Evolutionary conservation across 345 rosid genomes (phyloP), one percentile per base, ranked within the genome.

Genomic region (Linum tenue): DNA sequence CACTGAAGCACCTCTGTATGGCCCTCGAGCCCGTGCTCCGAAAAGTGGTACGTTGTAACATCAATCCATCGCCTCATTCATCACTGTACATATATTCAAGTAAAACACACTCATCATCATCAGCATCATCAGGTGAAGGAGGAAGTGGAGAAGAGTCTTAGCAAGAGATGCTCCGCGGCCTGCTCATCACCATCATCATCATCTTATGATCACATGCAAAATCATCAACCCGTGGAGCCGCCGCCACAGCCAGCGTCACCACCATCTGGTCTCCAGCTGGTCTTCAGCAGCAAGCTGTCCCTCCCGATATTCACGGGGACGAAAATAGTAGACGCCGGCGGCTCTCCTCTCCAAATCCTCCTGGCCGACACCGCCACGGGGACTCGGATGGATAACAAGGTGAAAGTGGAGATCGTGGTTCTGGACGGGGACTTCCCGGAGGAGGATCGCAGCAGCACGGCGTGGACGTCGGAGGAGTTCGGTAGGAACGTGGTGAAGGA

Each of bases 11-110:
- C 56, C 67, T 90, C 11, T 70, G 78, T 37, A 17, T 78, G n/a
- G 84, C 88, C 67, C 70, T 92, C 59, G 98, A 88, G 77, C 98
- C 98, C 4, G 15, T 86, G 78, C 75, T 92, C 37, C 74, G 98
- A 71, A 84, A 70, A 75, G 96, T 90, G 87, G 98, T 92, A 85
- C 60, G 82, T 60, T 14, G 3, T 16, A 43, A 63, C 51, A 15
- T 40, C 2, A 38, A 35, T n/a, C 3, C 41, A 38, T 22, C 31
- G 31, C 31, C 31, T 22, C 31, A 22, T 22, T 22, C 31, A 22
- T 22, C 31, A 22, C 31, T 22, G 31, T 22, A 22, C 31, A 1
- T 22, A 22, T 22, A 22, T 22, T 22, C 31, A 22, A 22, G 31
- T 22, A 22, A 22, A 22, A 22, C 31, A 22, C 31, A 22, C n/a